Evolutionary conservation across 1,284 basidiomycete genomes (phyloP).

Genomic region (Tetrapyrgos nigripes): DNA sequence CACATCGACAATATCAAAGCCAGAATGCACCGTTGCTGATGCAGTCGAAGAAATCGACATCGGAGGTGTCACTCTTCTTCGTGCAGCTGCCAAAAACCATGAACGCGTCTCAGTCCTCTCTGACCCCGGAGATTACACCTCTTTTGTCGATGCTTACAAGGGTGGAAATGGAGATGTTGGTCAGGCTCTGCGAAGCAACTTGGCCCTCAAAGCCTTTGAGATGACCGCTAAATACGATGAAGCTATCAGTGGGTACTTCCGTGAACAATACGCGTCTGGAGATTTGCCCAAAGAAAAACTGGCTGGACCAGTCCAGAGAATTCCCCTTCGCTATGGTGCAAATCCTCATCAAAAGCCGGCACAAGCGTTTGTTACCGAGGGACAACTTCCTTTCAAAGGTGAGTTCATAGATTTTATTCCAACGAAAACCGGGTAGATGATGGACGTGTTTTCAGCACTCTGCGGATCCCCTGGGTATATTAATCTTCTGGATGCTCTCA

Average conservation of each 20-base stretch:
- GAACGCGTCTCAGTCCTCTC: conserved; percentile 92
- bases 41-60: conserved; percentile 99
- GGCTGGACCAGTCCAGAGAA: conserved; percentile 79
- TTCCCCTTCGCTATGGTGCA: conserved; percentile 93
- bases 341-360: conserved; percentile 99
- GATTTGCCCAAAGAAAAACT: conserved; percentile 70
- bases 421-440: background rate
- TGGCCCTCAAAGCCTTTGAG: conserved; percentile 98
- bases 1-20: conserved; percentile 87
- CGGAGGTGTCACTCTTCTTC: conserved; percentile 96
- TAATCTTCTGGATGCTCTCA: conserved; percentile 98
- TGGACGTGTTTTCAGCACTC: conserved; percentile 60
- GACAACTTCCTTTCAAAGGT: conserved; percentile 95
- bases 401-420: conserved; percentile 21
- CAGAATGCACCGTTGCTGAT: conserved; percentile 88
- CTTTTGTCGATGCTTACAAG: conserved; percentile 83
- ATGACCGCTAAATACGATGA: conserved; percentile 95
- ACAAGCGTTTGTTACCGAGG: conserved; percentile 92
- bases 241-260: conserved; percentile 96
- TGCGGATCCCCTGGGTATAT: conserved; percentile 98
- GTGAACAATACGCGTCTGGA: conserved; percentile 91
- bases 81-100: conserved; percentile 99
- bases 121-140: conserved; percentile 91
- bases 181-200: conserved; percentile 73
- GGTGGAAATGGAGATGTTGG: conserved; percentile 73